Evolutionary conservation across 768 basidiomycete genomes (phyloP), one percentile per base, ranked within the genome.

Genomic region (Panus rudis): DNA sequence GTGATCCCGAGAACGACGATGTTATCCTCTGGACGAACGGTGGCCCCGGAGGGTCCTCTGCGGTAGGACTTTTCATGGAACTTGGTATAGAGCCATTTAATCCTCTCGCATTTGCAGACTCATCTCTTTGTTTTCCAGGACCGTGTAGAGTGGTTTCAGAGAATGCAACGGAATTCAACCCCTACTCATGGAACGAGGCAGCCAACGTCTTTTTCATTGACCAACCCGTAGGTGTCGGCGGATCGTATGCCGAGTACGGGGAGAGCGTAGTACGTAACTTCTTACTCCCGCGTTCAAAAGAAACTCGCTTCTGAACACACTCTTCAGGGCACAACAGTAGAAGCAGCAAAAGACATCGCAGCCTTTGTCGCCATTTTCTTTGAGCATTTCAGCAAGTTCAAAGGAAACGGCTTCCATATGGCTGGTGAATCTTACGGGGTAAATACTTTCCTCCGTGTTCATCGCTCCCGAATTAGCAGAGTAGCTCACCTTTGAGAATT

Each of bases 351-450:
- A 40, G 83, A 87, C 50, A 76, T 87, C 4, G 81, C 82, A 0
- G 75, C 78, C 0, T 87, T 87, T 50, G 68, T 86, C 0, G 65
- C 73, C 3, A 76, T 87, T 42, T 86, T 86, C 62, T 86, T 86
- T 37, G 81, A 86, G 51, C 71, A 79, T 45, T 89, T 89, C 56
- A 69, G 61, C 43, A 67, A 80, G 52, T 85, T 86, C 66, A 78
- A 82, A 50, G 82, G 81, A 2, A 65, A 83, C 3, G 56, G 66
- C 2, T 61, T 68, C 30, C 68, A 68, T 37, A 54, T 69, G 47
- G 59, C 64, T 16, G 66, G 68, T 12, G 63, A 78, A 59, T 76
- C 74, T 4, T 77, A 78, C 30, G 77, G 66, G 11, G 78, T 75
- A 47, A 37, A 67, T 59, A 16, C 3, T 24, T 10, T 39, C 45